Base-by-base conservation (phyloP, 2,329 filamentous ascomycete genomes). In the Aspergillus fumigatiaffinis region DNA sequence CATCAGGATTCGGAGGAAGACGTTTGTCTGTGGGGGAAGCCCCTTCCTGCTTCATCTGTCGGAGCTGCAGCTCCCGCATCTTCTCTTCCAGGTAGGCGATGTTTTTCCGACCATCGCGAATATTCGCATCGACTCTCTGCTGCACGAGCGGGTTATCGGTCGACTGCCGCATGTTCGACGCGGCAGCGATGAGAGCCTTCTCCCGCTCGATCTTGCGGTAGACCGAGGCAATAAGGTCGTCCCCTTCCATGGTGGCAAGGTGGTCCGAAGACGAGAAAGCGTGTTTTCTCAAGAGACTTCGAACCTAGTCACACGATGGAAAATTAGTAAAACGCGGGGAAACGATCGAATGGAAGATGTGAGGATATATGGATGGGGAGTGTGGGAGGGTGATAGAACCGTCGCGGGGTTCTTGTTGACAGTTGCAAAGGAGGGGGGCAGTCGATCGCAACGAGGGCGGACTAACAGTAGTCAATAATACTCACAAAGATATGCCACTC, bases 161-260 rank as follows among this genome's bases (percentile, higher is more conserved):
- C 76, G 94, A 92, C 78, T 92, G 89, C 77, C 92, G 89, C 92
- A 99, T 96, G 68, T 90, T 86, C 78, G 91, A 94, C 66, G 93
- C 93, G 69, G 91, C 93, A 76, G 90, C 90, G 82, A 99, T 94
- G 71, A 97, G 87, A 69, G 89, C 90, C 82, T 92, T 93, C 79
- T 99, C 94, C 75, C 93, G 88, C 82, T 97, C 91, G 77, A 99
- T 97, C 88, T 99, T 97, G 81, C 88, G 89, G 79, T 89, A 87
- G 79, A 99, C 92, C 76, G 91, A 89, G 77, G 86, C 86, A 77
- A 87, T 82, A 63, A 85, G 81, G 66, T 85, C 82, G 71, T 87
- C 83, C 73, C 79, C 80, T 61, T 79, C 80, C 79, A 86, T 86
- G 72, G 65, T 79, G 75, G 74, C 71, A 67, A 68, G 57, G 53